A percentile compares a stretch with the other conserved stretches of the same genome.
Evolutionary conservation across 805 yeast genomes (phyloP).

Genomic region (Millerozyma miso): DNA sequence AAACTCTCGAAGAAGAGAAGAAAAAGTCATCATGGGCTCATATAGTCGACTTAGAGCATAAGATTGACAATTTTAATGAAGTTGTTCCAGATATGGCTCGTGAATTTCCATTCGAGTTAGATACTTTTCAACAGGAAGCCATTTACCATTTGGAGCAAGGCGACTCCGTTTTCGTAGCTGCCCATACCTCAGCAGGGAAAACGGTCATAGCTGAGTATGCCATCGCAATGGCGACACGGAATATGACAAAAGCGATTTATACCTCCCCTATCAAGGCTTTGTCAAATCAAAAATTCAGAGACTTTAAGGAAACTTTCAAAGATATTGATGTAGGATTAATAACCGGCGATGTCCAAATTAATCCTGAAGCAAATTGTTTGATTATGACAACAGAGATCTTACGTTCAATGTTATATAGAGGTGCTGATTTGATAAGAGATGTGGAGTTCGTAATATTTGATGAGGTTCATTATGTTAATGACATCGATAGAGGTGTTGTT

Average conservation of each 20-base stretch:
- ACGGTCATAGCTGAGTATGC: constrained; percentile 98
- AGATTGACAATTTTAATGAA: constrained; percentile 78
- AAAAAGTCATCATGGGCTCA: constrained; percentile 85
- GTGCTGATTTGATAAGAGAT: constrained; percentile 94
- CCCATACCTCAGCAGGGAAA: constrained; percentile 98
- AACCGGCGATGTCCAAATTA: constrained; percentile 97
- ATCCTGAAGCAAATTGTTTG: constrained; percentile 92
- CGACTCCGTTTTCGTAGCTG: constrained; percentile 97
- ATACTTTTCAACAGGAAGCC: constrained; percentile 95
- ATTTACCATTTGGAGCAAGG: constrained; percentile 95
- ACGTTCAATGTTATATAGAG: constrained; percentile 91
- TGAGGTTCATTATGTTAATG: constrained; percentile 97
- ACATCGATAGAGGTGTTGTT: constrained; percentile 95
- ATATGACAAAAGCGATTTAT: constrained; percentile 95
- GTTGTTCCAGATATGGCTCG: constrained; percentile 92
- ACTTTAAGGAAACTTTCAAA: constrained; percentile 72
- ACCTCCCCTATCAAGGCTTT: constrained; percentile 94
- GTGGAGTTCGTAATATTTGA: constrained; percentile 97
- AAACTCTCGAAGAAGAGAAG: constrained; percentile 19
- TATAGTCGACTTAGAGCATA: constrained; percentile 81
- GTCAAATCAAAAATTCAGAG: constrained; percentile 87
- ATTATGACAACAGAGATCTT: constrained; percentile 98
- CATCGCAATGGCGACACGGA: constrained; percentile 91
- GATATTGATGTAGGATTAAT: constrained; percentile 88
- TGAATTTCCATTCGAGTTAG: constrained; percentile 91